A percentile compares a stretch with the other conserved stretches of the same genome.
phyloP scores from a whole-genome alignment of 1,284 basidiomycete genomes.

The Boletus putidus region DNA sequence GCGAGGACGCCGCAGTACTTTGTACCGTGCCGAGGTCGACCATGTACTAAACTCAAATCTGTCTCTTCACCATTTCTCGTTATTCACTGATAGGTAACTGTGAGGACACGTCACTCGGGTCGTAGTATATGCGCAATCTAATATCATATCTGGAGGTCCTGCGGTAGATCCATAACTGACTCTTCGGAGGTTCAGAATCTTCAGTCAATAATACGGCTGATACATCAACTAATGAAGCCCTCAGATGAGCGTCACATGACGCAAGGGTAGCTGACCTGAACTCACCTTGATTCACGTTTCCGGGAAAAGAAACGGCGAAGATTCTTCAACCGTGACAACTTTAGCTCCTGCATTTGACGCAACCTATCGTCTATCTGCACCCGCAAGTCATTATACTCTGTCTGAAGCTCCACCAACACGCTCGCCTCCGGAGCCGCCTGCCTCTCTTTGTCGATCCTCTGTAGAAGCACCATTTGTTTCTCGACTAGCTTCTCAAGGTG shows the following conservation, averaged over 20 bases:
- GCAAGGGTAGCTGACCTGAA: not conserved
- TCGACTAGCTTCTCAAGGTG: conserved; percentile 4
- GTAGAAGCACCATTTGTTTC: conserved; percentile 8
- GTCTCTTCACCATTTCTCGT: too few relatives aligned
- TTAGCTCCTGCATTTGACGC: conserved; percentile 22
- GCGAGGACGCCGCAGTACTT: too few relatives aligned
- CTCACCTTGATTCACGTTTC: not conserved
- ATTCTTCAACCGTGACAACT: not conserved
- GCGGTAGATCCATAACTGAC: not conserved
- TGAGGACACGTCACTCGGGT: not conserved
- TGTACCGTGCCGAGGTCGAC: too few relatives aligned
- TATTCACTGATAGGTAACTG: not conserved
- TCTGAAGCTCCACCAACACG: conserved; percentile 5
- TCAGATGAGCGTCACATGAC: not conserved
- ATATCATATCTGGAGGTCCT: not conserved
- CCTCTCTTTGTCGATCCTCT: conserved; percentile 9
- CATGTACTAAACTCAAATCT: too few relatives aligned
- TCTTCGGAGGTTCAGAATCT: not conserved
- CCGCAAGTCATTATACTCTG: conserved; percentile 13
- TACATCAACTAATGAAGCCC: not conserved
- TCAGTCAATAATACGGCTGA: not conserved
- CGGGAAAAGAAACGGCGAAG: conserved; percentile 1
- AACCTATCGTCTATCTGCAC: conserved; percentile 10
- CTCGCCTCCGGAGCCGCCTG: not conserved
- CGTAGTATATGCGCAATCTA: not conserved